These are phyloP conservation scores for Lachancea waltii DNA, from an alignment of 805 yeast species.

Conservation along the genomic window DNA sequence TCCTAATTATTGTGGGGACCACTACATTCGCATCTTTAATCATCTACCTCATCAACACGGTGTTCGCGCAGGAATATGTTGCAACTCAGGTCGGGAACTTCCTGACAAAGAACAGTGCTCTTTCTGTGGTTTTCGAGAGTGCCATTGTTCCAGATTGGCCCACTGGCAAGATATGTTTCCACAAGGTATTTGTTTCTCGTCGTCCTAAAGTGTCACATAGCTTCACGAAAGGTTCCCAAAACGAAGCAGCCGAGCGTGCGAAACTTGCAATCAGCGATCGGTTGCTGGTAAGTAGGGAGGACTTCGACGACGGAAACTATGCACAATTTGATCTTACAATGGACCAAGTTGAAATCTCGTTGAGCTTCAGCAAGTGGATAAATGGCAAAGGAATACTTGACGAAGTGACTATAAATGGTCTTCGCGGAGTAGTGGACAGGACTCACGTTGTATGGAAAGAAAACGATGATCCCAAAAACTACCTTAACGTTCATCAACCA, in stretches of 20 bases:
- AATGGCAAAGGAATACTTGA: constrained; percentile 84
- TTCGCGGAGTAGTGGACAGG: constrained; percentile 90
- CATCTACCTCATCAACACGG: constrained; percentile 60
- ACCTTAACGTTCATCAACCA: constrained; percentile 62
- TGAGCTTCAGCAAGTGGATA: constrained; percentile 81
- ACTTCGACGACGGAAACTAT: constrained; percentile 82
- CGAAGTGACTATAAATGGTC: constrained; percentile 71
- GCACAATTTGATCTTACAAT: constrained; percentile 92
- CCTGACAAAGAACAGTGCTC: constrained; percentile 73
- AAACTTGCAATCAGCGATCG: constrained; percentile 30
- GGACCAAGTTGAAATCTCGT: constrained; percentile 72
- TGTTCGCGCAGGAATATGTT: constrained; percentile 59
- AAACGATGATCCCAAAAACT: constrained; percentile 75
- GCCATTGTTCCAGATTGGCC: constrained; percentile 95
- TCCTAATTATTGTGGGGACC: constrained; percentile 76
- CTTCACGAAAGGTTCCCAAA: constrained; percentile 67
- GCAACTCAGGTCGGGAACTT: constrained; percentile 77
- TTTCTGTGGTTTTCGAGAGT: constrained; percentile 81
- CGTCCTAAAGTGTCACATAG: constrained; percentile 53
- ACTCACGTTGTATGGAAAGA: constrained; percentile 80
- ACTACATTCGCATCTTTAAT: constrained; percentile 86
- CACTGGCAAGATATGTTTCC: constrained; percentile 76
- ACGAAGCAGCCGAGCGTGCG: constrained; percentile 60
- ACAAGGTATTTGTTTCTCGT: constrained; percentile 77
- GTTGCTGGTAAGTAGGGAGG: constrained; percentile 31